A percentile compares a stretch with the other conserved stretches of the same genome.
These are phyloP conservation scores for Cafeteria roenbergensis DNA, from an alignment of 108 stramenopile genomes.

Conservation along the genomic window DNA sequence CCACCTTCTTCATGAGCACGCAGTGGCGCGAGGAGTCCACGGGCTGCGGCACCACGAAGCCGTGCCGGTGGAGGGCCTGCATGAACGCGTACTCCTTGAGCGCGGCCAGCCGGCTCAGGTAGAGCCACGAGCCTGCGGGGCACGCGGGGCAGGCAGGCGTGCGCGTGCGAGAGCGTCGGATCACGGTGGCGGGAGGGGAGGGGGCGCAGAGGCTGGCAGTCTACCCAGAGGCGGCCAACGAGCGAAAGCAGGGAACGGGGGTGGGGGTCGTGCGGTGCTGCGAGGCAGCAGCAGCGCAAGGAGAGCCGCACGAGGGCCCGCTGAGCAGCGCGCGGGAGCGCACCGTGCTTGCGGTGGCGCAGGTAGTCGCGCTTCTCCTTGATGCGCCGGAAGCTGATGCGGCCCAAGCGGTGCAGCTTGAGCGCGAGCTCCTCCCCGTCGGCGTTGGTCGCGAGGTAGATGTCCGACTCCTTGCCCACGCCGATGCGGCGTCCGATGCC, in stretches of 20 bases:
- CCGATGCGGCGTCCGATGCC: constrained; percentile 87
- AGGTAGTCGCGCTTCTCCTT: constrained; percentile 90
- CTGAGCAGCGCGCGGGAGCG: too few relatives aligned
- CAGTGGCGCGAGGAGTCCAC: constrained; percentile 81
- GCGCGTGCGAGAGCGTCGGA: too few relatives aligned
- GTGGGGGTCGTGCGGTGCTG: too few relatives aligned
- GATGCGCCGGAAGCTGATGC: constrained; percentile 90
- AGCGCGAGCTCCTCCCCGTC: constrained; percentile 58
- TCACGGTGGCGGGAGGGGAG: too few relatives aligned
- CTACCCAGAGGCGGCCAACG: too few relatives aligned
- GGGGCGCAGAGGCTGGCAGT: too few relatives aligned
- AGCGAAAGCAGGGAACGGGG: too few relatives aligned
- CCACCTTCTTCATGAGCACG: constrained; percentile 69
- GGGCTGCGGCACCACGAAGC: constrained; percentile 80
- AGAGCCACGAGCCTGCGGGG: constrained; percentile 92
- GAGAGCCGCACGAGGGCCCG: too few relatives aligned
- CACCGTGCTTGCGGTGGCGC: constrained; percentile 31
- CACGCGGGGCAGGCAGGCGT: too few relatives aligned
- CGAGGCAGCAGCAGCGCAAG: too few relatives aligned
- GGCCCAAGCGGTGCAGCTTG: constrained; percentile 91
- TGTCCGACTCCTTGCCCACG: constrained; percentile 83
- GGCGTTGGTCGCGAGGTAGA: constrained; percentile 25
- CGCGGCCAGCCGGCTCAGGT: constrained; percentile 77
- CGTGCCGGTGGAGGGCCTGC: constrained; percentile 70
- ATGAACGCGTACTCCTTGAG: constrained; percentile 91